Conservation (phyloP, 2,329 filamentous ascomycete genomes). For the Didymella pomorum region DNA sequence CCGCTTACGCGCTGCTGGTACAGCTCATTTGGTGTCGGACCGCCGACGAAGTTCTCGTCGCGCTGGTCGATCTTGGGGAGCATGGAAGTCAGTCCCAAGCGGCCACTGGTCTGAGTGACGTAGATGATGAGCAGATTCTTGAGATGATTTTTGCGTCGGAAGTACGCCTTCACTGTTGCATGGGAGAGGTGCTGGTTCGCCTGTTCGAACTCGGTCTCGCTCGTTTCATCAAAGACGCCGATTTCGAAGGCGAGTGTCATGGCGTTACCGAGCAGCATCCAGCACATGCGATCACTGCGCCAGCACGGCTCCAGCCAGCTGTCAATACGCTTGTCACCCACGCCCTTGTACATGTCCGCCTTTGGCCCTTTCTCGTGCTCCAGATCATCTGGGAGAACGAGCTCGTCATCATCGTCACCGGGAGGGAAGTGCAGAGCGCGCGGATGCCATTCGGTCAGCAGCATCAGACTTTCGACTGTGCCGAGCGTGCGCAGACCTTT, state of each 20-base stretch:
- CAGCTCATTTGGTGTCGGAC: constrained; percentile 44
- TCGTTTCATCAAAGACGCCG: constrained; percentile 92
- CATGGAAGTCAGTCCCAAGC: constrained; percentile 93
- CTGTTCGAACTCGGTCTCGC: constrained; percentile 66
- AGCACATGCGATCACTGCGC: constrained; percentile 91
- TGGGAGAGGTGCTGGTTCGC: constrained; percentile 51
- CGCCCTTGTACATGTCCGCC: constrained; percentile 60
- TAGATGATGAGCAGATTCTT: constrained; percentile 90
- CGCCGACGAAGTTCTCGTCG: constrained; percentile 35
- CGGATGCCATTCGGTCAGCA: constrained; percentile 97
- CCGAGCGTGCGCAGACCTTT: constrained; percentile 85
- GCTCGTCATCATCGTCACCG: constrained; percentile 70
- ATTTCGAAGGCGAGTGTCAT: constrained; percentile 92
- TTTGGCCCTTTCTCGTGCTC: constrained; percentile 55
- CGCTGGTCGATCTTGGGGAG: constrained; percentile 64
- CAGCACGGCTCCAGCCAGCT: constrained; percentile 97
- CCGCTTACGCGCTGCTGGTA: constrained; percentile 48
- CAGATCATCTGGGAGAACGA: constrained; percentile 75
- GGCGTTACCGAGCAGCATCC: constrained; percentile 94
- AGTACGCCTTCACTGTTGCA: constrained; percentile 75
- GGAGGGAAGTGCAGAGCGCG: constrained; percentile 91
- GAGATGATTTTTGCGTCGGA: constrained; percentile 80
- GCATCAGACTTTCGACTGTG: constrained; percentile 91
- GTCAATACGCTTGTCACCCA: constrained; percentile 85
- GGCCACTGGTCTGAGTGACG: constrained; percentile 89